Base-by-base conservation (phyloP, 495 filamentous ascomycete genomes). In the Annulohypoxylon bovei region DNA sequence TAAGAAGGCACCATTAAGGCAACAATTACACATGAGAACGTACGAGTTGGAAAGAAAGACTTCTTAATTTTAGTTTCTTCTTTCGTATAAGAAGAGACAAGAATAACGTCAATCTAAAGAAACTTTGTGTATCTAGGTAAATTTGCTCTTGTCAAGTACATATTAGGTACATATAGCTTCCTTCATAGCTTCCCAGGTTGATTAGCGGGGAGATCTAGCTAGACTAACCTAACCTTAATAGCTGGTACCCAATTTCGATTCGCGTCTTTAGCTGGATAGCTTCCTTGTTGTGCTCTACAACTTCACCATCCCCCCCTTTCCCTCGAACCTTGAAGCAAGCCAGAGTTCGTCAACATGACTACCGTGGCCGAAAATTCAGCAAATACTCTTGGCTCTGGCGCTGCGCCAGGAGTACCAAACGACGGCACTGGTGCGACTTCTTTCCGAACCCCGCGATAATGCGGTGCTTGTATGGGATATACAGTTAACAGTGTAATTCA, bases 371-470 rank as follows among this genome's bases (percentile, higher is more conserved):
- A 79, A 14, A 78, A 79, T 30, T 81, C 81, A 16, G 78, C 82
- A 54, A 82, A 82, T 58, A 68, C 74, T 52, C 68, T 82, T 56
- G 78, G 65, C 28, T 59, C 67, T 61, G 77, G 72, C 44, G 73
- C 81, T 40, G 70, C 71, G 28, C 72, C 73, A 22, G 80, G 73
- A 6, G 74, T 82, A 47, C 80, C 83, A 49, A 80, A 78, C 42
- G 83, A 85, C 42, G 83, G 83, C 70, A 85, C 83, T 49, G 83
- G 83, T 84, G 72, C 23, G 74, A 58, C 35, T 42, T 44, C 39
- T 56, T 44, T 50, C 25, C 32, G 22, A 33, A 47, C 50, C 39
- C 22, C 40, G 42, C 28, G 30, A 4, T 44, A 9, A 33, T 20
- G 40, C 27, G 22, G 49, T 18, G 52, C 33, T 61, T 53, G 20